Conservation (phyloP, 768 basidiomycete species). For the Cubamyces sp. region DNA sequence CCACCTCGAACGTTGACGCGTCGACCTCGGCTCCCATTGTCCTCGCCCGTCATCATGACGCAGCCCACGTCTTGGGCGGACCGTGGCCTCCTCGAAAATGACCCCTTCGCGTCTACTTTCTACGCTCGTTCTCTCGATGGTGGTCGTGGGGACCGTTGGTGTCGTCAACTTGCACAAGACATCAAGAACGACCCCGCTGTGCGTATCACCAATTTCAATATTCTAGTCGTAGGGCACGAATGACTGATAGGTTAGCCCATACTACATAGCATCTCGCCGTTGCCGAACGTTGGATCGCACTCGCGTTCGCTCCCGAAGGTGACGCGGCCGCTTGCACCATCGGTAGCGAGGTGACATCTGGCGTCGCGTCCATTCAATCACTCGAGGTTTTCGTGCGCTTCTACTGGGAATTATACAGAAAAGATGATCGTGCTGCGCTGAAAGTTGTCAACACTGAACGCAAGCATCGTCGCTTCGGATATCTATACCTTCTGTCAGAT, state of each 20-base stretch:
- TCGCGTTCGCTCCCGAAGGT: conserved; percentile 14
- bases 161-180: conserved; percentile 4
- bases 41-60: conserved; percentile 4
- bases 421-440: conserved; percentile 7
- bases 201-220: no score
- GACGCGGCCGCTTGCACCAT: neutral
- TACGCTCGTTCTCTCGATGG: neutral
- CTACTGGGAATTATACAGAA: conserved; percentile 29
- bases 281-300: conserved; percentile 4
- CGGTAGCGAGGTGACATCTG: neutral
- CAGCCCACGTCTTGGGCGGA: conserved; percentile 21
- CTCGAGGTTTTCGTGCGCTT: conserved; percentile 32
- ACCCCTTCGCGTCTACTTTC: conserved; percentile 31
- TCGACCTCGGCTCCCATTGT: neutral
- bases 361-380: neutral
- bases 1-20: neutral
- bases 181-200: neutral
- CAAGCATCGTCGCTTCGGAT: conserved; percentile 16
- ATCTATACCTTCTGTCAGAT: conserved; percentile 6
- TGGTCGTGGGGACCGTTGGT: conserved; percentile 3
- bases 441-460: conserved; percentile 17
- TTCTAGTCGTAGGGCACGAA: no score
- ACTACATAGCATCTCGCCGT: neutral
- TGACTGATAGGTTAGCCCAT: no score
- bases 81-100: conserved; percentile 26